Percentiles rank a stretch among this genome's conserved stretches.
phyloP scores from a whole-genome alignment of 2,329 filamentous ascomycete species.

The Alternaria postmessia region DNA sequence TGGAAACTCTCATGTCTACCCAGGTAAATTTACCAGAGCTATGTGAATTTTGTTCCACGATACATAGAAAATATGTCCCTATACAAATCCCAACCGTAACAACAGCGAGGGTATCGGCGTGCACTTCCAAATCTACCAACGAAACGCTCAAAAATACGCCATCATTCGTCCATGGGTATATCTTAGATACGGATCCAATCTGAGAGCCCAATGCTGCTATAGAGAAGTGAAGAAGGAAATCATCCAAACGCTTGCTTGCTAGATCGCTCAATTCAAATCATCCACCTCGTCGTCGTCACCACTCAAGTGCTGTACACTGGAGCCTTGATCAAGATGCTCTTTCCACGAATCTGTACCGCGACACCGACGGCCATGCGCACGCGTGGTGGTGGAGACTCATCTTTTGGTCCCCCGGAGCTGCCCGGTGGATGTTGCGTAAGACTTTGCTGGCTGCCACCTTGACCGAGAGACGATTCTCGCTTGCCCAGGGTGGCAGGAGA shows the following conservation, averaged over 20 bases:
- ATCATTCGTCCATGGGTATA: slow-evolving; percentile 20
- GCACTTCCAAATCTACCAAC: slow-evolving; percentile 26
- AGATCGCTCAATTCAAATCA: slow-evolving; percentile 27
- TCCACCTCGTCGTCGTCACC: slow-evolving; percentile 1
- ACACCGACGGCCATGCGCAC: slow-evolving; percentile 59
- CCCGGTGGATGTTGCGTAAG: slow-evolving; percentile 49
- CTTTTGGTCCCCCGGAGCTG: slow-evolving; percentile 49
- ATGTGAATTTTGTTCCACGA: background rate
- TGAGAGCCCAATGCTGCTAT: slow-evolving; percentile 10
- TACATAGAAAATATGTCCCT: slow-evolving; percentile 7
- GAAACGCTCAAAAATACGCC: slow-evolving; percentile 13
- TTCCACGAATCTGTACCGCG: slow-evolving; percentile 58
- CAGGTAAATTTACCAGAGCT: background rate
- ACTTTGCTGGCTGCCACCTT: slow-evolving; percentile 48
- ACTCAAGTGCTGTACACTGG: slow-evolving; percentile 54
- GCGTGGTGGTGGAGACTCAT: slow-evolving; percentile 53
- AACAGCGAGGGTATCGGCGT: slow-evolving; percentile 48
- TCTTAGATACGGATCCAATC: slow-evolving; percentile 27
- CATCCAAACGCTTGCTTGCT: slow-evolving; percentile 21
- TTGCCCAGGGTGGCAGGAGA: slow-evolving; percentile 48
- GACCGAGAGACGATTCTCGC: slow-evolving; percentile 50
- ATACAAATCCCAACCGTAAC: slow-evolving; percentile 29
- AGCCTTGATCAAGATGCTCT: slow-evolving; percentile 59
- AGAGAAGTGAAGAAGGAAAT: slow-evolving; percentile 21
- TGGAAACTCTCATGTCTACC: background rate